Evolutionary conservation across 2,329 filamentous ascomycete species (phyloP).

Genomic region (Exophiala alcalophila): DNA sequence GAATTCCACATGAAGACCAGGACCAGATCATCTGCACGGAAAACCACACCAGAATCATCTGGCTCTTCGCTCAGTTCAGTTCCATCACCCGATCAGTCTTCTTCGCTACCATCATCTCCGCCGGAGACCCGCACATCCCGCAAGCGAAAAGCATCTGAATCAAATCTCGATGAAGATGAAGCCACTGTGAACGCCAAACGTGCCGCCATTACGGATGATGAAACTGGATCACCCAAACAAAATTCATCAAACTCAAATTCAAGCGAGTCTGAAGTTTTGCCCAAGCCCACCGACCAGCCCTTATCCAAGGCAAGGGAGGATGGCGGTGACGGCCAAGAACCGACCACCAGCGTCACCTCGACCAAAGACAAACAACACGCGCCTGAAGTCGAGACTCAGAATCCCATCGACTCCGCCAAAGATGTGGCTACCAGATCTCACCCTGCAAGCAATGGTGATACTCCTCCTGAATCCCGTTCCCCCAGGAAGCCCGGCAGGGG

Average conservation of each 20-base stretch:
- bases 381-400: constrained; percentile 6
- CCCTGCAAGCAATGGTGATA: constrained; percentile 6
- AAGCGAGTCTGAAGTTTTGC: constrained; percentile 1
- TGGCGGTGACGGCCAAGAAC: neutral
- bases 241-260: constrained; percentile 2
- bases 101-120: neutral
- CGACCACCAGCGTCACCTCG: neutral
- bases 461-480: constrained; percentile 16
- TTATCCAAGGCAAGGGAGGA: neutral
- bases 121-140: neutral
- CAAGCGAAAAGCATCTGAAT: constrained; percentile 3
- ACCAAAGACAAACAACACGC: constrained; percentile 7
- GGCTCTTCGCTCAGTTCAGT: constrained; percentile 4
- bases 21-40: constrained; percentile 7
- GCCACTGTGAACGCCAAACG: too few species aligned
- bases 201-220: too few species aligned
- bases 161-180: too few species aligned
- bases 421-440: constrained; percentile 11
- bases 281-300: neutral
- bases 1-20: constrained; percentile 25
- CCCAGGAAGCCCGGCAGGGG: constrained; percentile 29
- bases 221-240: constrained; percentile 4
- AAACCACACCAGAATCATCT: constrained; percentile 1
- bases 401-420: constrained; percentile 10
- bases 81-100: too few species aligned